A percentile compares a stretch with the other conserved stretches of the same genome.
Evolutionary conservation across 352 stramenopile species (phyloP).

Genomic region (Phytophthora pinifolia): DNA sequence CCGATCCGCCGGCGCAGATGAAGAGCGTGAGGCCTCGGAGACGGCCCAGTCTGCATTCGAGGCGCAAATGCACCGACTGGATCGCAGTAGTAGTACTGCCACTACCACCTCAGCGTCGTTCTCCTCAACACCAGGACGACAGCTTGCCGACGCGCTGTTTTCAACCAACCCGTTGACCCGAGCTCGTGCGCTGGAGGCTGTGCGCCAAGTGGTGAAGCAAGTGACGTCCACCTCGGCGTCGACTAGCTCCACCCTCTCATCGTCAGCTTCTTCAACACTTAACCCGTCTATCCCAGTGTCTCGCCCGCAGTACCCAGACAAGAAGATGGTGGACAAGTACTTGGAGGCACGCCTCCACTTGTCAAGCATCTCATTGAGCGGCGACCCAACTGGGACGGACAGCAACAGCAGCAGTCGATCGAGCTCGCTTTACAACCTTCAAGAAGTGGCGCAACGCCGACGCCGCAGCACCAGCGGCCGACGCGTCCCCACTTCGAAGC

Average conservation of each 20-base stretch:
- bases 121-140: slow-evolving; percentile 39
- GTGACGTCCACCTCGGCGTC: slow-evolving; percentile 30
- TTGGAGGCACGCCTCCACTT: slow-evolving; percentile 45
- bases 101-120: slow-evolving; percentile 27
- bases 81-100: slow-evolving; percentile 29
- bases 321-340: slow-evolving; percentile 53
- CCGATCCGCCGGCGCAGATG: slow-evolving; percentile 4
- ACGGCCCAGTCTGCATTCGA: slow-evolving; percentile 7
- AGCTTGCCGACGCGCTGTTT: slow-evolving; percentile 67
- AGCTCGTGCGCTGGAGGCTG: slow-evolving; percentile 49
- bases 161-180: slow-evolving; percentile 50
- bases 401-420: slow-evolving; percentile 11
- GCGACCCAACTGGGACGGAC: neutral
- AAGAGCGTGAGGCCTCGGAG: slow-evolving; percentile 1
- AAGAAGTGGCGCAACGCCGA: slow-evolving; percentile 18
- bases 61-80: slow-evolving; percentile 19
- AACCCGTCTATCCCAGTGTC: slow-evolving; percentile 22
- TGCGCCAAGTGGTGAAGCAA: slow-evolving; percentile 51
- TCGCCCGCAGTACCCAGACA: slow-evolving; percentile 32
- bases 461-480: slow-evolving; percentile 25
- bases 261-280: slow-evolving; percentile 14
- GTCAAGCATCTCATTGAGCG: slow-evolving; percentile 27
- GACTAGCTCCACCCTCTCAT: slow-evolving; percentile 22
- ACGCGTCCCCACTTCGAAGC: slow-evolving; percentile 17
- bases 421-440: slow-evolving; percentile 12